Base-by-base conservation (phyloP, 352 stramenopile species). In the Phytophthora sp. region DNA sequence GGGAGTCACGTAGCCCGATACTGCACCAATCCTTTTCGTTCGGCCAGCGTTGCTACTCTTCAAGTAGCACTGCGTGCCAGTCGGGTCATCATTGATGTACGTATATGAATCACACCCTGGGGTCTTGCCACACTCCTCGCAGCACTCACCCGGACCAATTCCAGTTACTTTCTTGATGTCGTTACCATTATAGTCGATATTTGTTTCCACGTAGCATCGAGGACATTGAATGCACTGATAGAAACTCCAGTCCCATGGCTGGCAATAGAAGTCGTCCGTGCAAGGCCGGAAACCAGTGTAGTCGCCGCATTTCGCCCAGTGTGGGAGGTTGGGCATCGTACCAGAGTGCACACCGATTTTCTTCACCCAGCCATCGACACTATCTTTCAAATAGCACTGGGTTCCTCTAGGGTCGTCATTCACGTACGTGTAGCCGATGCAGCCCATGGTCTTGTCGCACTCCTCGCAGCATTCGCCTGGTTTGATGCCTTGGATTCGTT, bases 401-500 rank as follows among this genome's bases (percentile, higher is more conserved):
- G 76, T 70, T 35, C 57, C 41, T 23, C 71, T 66, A 30, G 76
- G 66, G 39, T 76, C 74, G 57, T 59, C 76, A 66, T 85, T 82
- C 55, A 82, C 70, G 61, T 69, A 85, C 39, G 77, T 83, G 64
- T 83, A 85, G 24, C 69, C 74, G 63, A 72, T 64, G 57, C 77
- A 85, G 20, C 77, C 69, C 0, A 41, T 27, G 7, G 55, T 78
- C 18, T 71, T 66, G n/a, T 62, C 47, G 60, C 73, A 84, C 23
- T 66, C 66, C 11, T 74, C 57, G 26, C 73, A 80, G 35, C 46
- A 65, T 18, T 58, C 57, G 0, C 57, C 36, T 2, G 46, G 36
- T 36, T 58, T 50, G 46, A 65, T 65, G 4, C 36, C 67, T 44
- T 76, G 74, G 30, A 82, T 61, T 3, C 63, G 69, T 55, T 72